Evolutionary conservation across 1,284 basidiomycete genomes (phyloP).

Genomic region (Trametes sp.): DNA sequence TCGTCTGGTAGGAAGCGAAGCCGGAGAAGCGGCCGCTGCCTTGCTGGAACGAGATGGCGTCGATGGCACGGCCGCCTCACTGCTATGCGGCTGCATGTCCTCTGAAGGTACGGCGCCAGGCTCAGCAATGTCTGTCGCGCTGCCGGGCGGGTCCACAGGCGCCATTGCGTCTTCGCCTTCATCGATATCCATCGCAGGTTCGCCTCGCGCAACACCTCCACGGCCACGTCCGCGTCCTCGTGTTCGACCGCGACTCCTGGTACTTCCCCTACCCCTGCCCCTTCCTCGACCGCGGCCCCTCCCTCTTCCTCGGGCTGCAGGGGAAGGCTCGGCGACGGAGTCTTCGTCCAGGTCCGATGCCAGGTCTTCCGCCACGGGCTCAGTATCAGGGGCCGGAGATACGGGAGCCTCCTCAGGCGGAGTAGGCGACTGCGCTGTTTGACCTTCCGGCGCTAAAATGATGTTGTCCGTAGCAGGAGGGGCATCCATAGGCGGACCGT

Average conservation of each 20-base stretch:
- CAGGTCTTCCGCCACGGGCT: neutral
- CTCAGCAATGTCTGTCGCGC: neutral
- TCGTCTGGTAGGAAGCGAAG: slow-evolving; percentile 12
- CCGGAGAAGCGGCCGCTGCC: neutral
- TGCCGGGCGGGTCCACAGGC: neutral
- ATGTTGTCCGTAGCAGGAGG: neutral
- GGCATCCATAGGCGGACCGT: neutral
- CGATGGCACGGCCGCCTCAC: neutral
- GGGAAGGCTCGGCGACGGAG: neutral
- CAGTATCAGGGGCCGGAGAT: neutral
- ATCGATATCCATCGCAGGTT: neutral
- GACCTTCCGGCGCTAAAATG: too few relatives aligned
- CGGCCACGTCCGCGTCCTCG: slow-evolving; percentile 1
- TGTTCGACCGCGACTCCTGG: neutral
- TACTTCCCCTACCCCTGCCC: slow-evolving; percentile 6
- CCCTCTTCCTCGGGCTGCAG: neutral
- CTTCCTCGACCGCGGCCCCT: slow-evolving; percentile 10
- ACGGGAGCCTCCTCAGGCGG: neutral
- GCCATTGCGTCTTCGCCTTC: neutral
- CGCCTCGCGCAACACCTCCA: neutral
- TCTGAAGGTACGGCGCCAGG: neutral
- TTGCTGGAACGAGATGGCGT: neutral
- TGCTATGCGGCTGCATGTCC: neutral
- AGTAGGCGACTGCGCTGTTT: neutral
- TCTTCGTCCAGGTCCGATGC: neutral